Percentiles rank a stretch among this genome's conserved stretches.
These are phyloP conservation scores for Diaporthe capsici DNA, from an alignment of 2,329 filamentous ascomycete genomes.

Conservation along the genomic window DNA sequence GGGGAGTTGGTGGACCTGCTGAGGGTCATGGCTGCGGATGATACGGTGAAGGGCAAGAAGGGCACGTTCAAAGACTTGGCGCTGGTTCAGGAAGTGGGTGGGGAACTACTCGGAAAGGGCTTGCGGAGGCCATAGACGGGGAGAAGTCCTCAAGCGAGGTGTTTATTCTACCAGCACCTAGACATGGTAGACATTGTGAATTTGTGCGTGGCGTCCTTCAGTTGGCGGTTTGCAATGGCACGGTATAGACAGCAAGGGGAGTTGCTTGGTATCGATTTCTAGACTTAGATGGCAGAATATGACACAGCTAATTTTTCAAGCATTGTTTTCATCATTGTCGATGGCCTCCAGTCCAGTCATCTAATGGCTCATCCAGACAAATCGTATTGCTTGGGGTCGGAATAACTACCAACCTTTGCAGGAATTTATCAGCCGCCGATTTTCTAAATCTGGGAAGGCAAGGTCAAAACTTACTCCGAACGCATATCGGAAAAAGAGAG, in stretches of 20 bases:
- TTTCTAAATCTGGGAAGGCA: no score
- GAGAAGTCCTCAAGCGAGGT: not conserved
- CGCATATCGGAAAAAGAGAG: no score
- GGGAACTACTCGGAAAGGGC: constrained; percentile 66
- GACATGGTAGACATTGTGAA: no score
- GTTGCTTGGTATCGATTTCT: not conserved
- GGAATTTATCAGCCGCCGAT: no score
- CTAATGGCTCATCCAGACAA: no score
- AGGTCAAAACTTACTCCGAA: no score
- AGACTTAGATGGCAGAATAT: not conserved
- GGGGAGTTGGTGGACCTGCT: constrained; percentile 87
- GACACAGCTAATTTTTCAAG: not conserved
- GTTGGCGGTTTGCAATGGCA: not conserved
- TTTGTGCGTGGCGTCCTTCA: not conserved
- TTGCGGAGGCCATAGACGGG: constrained; percentile 52
- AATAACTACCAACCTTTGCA: no score
- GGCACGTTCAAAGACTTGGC: constrained; percentile 69
- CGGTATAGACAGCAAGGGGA: not conserved
- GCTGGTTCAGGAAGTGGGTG: constrained; percentile 69
- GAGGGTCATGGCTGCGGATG: constrained; percentile 80
- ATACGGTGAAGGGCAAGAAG: constrained; percentile 72
- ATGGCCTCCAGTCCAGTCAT: not conserved
- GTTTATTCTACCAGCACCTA: not conserved
- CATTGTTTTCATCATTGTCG: not conserved
- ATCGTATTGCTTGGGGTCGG: no score